Base-by-base conservation (phyloP, 805 yeast species). In the Teunomyces stri region DNA sequence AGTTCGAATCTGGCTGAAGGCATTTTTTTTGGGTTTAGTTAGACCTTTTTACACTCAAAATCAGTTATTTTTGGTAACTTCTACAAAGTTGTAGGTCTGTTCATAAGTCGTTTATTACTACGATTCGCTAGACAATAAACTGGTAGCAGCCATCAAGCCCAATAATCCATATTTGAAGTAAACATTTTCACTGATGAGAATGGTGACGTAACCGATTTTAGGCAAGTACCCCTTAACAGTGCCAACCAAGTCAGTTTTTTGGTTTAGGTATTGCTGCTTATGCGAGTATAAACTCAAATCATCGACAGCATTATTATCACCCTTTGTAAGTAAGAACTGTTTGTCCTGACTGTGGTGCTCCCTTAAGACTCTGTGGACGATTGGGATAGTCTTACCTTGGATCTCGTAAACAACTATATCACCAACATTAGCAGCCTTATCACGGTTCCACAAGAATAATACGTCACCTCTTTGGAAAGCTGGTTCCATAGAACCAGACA, bases 401-500 rank as follows among this genome's bases (percentile, higher is more conserved):
- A 90, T 79, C 57, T 94, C 90, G 62, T 94, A 94, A 5, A 94
- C 98, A 11, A 94, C 98, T 20, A 94, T 76, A 59, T 94, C 99
- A 18, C 99, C 99, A 0, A 91, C 94, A 40, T 80, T 72, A 16
- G 84, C 81, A 27, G 66, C 64, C 16, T 69, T 60, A 47, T 85
- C 82, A 55, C 97, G 76, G 67, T 94, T 94, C 96, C 96, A 91
- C 47, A 94, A 72, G 59, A 94, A 84, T 51, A 94, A 70, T 13
- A 94, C 85, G 64, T 94, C 99, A 43, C 99, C 99, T 69, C 99
- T 81, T 69, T 94, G 97, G 77, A 94, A 94, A 1, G 99, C 99
- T 2, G 99, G 99, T 65, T 94, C 99, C 99, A 94, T 94, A 2
- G 98, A 92, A 5, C 99, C 99, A 1, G 98, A 90, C 42, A 94